phyloP scores from a whole-genome alignment of 495 filamentous ascomycete species.

The Aspergillus ellipticus region DNA sequence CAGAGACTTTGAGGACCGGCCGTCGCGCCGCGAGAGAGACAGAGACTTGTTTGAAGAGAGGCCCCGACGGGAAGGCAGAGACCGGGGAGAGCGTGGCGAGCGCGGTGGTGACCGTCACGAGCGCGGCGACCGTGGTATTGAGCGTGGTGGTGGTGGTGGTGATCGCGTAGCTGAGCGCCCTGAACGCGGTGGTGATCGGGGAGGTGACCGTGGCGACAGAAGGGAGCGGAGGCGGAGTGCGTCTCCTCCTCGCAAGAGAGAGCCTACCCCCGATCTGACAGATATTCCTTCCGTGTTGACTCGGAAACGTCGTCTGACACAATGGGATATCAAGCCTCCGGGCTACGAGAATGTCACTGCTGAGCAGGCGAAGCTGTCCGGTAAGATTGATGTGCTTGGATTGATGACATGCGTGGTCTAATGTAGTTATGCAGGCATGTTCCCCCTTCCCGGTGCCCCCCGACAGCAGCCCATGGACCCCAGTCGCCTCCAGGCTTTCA shows the following conservation, averaged over 20 bases:
- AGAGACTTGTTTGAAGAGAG: conserved; percentile 64
- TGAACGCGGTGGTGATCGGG: conserved; percentile 15
- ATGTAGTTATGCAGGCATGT: conserved; percentile 62
- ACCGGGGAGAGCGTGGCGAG: conserved; percentile 36
- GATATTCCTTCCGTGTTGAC: conserved; percentile 72
- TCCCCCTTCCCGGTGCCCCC: conserved; percentile 92
- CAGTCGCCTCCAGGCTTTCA: conserved; percentile 88
- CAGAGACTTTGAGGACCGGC: conserved; percentile 61
- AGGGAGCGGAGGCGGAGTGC: conserved; percentile 73
- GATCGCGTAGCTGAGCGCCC: too few relatives aligned
- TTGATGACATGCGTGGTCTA: neutral
- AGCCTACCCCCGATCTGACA: conserved; percentile 93
- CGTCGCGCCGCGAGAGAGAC: conserved; percentile 53
- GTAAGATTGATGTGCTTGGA: conserved; percentile 34
- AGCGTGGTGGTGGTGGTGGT: conserved; percentile 15
- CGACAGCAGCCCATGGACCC: conserved; percentile 97
- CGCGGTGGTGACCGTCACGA: conserved; percentile 30
- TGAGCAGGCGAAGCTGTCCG: conserved; percentile 98
- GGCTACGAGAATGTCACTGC: conserved; percentile 99
- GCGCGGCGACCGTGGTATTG: conserved; percentile 25
- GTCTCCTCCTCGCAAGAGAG: conserved; percentile 81
- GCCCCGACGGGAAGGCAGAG: conserved; percentile 52
- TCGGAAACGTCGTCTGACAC: conserved; percentile 85
- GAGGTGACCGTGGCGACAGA: conserved; percentile 24
- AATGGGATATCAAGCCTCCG: conserved; percentile 99